Evolutionary conservation across 225 moss, liverwort and hornwort species (phyloP), one percentile per base, ranked within the genome.

Genomic region (Marchantia paleacea): DNA sequence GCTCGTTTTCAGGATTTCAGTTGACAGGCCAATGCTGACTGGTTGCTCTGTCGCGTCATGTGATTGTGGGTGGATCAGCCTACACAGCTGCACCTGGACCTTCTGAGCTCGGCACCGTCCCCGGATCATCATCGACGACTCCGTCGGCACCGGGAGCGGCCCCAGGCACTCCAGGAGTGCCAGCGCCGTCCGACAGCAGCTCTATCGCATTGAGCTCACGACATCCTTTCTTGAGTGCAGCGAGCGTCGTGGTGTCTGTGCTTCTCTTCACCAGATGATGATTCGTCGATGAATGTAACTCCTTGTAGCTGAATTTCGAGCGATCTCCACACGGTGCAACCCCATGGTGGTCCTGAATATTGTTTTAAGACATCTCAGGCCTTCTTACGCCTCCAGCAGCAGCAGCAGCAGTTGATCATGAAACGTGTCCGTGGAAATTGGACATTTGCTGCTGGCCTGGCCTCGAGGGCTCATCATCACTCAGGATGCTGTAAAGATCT

Each of bases 71-170:
- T 39, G 39, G 39, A 39, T 39, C 78, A 78, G 78, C 64, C 5
- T 78, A 78, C 49, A 48, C 78, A 66, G 28, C 78, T 25, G 78
- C 63, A 50, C 78, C 78, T 15, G 51, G 9, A 8, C 51, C 64
- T 12, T 65, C 28, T 39, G 19, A 24, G 12, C 31, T 78, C 7
- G 78, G 78, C 13, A 66, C 78, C 24, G 52, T 78, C 26, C 78
- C 78, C 47, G 66, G 78, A 24, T 25, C 51, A 24, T 25, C 51
- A 7, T n/a, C 19, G 10, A 19, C 3, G 48, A 24, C 1, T 20
- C 8, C 25, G 10, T 28, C 78, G 4, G 22, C 65, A 12, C n/a
- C 77, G 29, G 61, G 61, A 10, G 24, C 65, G 7, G 13, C 78
- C 7, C 78, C 78, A 13, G 78, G 78, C 64, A 10, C 78, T 4